Percentiles rank a stretch among this genome's conserved stretches.
Conservation (phyloP, 2,329 filamentous ascomycete species). For the Purpureocillium takamizusanense region DNA sequence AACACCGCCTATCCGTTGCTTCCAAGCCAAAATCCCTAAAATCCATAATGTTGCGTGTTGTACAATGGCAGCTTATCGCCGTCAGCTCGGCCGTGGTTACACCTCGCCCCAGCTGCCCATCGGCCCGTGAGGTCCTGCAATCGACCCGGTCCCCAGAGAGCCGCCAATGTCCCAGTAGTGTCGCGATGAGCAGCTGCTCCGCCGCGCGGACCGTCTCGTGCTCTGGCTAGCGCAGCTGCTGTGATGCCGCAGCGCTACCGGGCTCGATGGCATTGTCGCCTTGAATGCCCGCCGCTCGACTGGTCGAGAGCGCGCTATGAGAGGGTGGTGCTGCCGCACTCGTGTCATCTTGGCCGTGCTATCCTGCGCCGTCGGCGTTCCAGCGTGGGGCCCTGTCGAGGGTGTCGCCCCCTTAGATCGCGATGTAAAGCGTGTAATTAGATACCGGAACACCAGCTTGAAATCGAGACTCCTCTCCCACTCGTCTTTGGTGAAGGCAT, state of each 20-base stretch:
- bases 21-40: no score
- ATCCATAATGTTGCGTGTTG: not conserved
- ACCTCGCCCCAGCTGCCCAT: conserved; percentile 77
- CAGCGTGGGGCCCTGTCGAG: conserved; percentile 36
- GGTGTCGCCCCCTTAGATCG: conserved; percentile 31
- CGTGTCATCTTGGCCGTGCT: conserved; percentile 69
- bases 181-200: conserved; percentile 62
- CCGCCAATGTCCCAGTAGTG: conserved; percentile 92
- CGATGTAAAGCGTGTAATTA: conserved; percentile 64
- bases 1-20: no score
- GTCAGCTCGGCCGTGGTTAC: conserved; percentile 18
- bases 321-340: conserved; percentile 81
- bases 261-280: conserved; percentile 38
- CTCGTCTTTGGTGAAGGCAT: conserved; percentile 59
- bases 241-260: conserved; percentile 37
- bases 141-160: conserved; percentile 66
- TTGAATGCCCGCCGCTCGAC: conserved; percentile 49
- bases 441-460: conserved; percentile 82
- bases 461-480: conserved; percentile 93
- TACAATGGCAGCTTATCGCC: not conserved
- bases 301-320: conserved; percentile 53
- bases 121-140: conserved; percentile 55
- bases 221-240: conserved; percentile 83
- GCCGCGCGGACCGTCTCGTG: conserved; percentile 61
- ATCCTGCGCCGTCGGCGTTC: conserved; percentile 48